Conservation (phyloP, 1,284 basidiomycete species). For the Cutaneotrichosporon sp. region DNA sequence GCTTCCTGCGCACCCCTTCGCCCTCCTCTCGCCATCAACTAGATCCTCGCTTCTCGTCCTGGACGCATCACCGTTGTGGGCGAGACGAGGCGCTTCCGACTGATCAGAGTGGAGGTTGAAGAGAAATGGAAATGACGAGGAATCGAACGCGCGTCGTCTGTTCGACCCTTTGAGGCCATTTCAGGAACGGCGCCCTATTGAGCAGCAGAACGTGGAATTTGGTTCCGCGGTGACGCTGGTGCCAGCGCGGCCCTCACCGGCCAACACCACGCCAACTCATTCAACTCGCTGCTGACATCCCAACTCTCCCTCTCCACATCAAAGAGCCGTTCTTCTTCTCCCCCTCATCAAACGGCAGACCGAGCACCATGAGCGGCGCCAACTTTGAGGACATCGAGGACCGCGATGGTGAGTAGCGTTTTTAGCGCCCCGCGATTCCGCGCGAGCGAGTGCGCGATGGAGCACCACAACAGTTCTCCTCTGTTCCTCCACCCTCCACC, state of each 20-base stretch:
- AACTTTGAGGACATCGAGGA: slow-evolving; percentile 62
- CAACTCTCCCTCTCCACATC: slow-evolving; percentile 5
- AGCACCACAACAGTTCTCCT: not conserved
- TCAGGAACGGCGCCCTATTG: not conserved
- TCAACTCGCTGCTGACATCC: not conserved
- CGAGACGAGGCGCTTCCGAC: no score
- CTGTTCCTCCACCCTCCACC: no score
- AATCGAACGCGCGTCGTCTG: not conserved
- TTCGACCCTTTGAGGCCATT: not conserved
- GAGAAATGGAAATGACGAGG: no score
- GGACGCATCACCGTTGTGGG: not conserved
- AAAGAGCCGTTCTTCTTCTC: not conserved
- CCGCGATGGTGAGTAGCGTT: slow-evolving; percentile 59
- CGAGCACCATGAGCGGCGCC: slow-evolving; percentile 43
- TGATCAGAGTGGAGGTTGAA: no score
- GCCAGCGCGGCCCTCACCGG: slow-evolving; percentile 1
- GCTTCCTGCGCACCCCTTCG: no score
- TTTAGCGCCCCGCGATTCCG: not conserved
- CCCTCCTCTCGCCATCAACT: no score
- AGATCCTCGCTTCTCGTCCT: no score
- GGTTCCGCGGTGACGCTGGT: not conserved
- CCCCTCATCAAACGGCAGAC: slow-evolving; percentile 6
- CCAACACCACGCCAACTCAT: not conserved
- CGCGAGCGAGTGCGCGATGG: not conserved
- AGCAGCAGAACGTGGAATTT: no score